phyloP scores from a whole-genome alignment of 2,329 filamentous ascomycete species.

The Tolypocladium tundrense region DNA sequence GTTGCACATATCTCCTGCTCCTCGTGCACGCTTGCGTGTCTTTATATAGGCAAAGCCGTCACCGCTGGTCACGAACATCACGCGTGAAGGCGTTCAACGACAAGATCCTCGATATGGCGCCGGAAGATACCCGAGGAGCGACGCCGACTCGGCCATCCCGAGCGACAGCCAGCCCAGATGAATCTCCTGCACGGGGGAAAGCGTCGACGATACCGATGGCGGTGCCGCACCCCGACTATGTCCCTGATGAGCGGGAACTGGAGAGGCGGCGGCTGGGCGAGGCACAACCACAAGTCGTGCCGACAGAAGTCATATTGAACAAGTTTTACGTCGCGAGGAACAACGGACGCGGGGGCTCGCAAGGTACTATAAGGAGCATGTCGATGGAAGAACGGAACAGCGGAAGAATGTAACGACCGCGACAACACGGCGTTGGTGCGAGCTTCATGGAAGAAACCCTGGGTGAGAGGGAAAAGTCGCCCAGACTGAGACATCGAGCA shows the following conservation, averaged over 20 bases:
- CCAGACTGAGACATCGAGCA: background rate
- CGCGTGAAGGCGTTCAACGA: background rate
- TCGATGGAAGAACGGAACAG: too few species aligned
- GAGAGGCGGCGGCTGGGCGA: constrained; percentile 8
- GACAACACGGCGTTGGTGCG: background rate
- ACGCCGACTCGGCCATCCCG: background rate
- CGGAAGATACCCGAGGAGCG: background rate
- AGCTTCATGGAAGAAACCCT: background rate
- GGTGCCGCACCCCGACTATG: constrained; percentile 8
- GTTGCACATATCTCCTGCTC: background rate
- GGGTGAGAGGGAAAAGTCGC: background rate
- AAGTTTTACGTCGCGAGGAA: background rate
- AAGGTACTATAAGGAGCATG: background rate
- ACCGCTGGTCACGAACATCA: background rate
- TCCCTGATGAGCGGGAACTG: constrained; percentile 10
- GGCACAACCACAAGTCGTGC: constrained; percentile 10
- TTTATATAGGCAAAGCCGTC: background rate
- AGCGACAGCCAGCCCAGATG: background rate
- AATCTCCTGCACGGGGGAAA: background rate
- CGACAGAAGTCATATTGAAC: constrained; percentile 7
- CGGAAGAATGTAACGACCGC: background rate
- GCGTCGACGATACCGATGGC: background rate
- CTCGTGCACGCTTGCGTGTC: background rate
- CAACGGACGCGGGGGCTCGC: background rate
- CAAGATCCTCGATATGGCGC: background rate